A percentile compares a stretch with the other conserved stretches of the same genome.
Evolutionary conservation across 2,329 filamentous ascomycete genomes (phyloP).

Genomic region (Fusarium scirpi): DNA sequence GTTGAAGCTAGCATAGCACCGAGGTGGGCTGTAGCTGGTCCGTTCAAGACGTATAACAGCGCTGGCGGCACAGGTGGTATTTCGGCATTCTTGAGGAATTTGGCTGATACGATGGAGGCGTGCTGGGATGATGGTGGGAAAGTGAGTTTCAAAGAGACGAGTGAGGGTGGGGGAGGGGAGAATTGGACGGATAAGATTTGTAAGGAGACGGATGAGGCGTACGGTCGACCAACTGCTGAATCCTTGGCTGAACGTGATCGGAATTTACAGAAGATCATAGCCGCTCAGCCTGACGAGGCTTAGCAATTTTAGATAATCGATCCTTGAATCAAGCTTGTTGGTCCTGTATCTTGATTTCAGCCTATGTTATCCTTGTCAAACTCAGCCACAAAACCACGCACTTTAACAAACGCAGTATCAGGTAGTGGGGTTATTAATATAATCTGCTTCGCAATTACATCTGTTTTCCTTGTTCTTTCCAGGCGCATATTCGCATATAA

Average conservation of each 20-base stretch:
- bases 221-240: conserved; percentile 20
- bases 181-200: conserved; percentile 32
- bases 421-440: background rate
- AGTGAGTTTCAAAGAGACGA: conserved; percentile 19
- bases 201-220: conserved; percentile 19
- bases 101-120: conserved; percentile 29
- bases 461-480: background rate
- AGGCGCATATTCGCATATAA: too few species aligned
- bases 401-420: background rate
- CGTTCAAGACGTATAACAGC: conserved; percentile 41
- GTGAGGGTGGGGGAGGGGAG: background rate
- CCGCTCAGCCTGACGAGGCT: conserved; percentile 19
- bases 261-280: conserved; percentile 29
- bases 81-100: conserved; percentile 30
- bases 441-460: background rate
- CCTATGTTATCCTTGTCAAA: background rate
- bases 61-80: conserved; percentile 40
- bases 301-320: background rate
- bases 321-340: too few species aligned
- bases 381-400: background rate
- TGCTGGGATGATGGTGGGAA: conserved; percentile 34
- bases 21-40: conserved; percentile 38
- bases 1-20: conserved; percentile 42
- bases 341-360: background rate
- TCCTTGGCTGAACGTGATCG: conserved; percentile 24